Conservation (phyloP, 352 stramenopile species). For the Pythium biforme region DNA sequence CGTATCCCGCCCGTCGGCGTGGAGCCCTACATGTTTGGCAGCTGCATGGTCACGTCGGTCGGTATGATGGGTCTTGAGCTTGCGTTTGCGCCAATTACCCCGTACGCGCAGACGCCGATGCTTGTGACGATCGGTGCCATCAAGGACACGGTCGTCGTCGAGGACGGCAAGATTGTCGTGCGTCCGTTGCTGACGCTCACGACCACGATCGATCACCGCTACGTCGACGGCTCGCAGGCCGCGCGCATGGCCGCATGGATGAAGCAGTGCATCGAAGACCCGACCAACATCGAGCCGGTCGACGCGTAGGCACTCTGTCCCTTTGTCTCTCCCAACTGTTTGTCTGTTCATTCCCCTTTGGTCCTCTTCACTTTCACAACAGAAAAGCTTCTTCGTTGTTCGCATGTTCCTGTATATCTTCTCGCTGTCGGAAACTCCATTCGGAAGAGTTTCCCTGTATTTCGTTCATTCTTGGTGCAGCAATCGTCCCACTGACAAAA, state of each 20-base stretch:
- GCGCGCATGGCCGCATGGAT: slow-evolving; percentile 56
- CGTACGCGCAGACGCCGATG: slow-evolving; percentile 64
- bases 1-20: slow-evolving; percentile 54
- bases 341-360: not conserved
- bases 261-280: slow-evolving; percentile 53
- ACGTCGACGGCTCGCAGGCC: slow-evolving; percentile 59
- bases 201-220: slow-evolving; percentile 72
- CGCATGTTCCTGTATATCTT: not conserved
- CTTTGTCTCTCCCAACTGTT: not conserved
- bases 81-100: slow-evolving; percentile 61
- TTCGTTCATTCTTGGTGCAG: not conserved
- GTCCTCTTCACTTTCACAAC: not conserved
- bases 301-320: slow-evolving; percentile 22
- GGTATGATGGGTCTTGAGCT: slow-evolving; percentile 72
- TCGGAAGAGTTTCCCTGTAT: slow-evolving; percentile 1
- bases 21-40: slow-evolving; percentile 71
- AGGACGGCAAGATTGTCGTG: slow-evolving; percentile 55
- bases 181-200: slow-evolving; percentile 66
- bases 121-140: slow-evolving; percentile 68
- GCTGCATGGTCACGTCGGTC: slow-evolving; percentile 69
- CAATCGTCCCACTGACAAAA: not conserved
- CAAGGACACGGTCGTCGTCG: slow-evolving; percentile 58
- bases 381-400: not conserved
- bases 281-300: slow-evolving; percentile 45
- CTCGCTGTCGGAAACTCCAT: not conserved